A percentile compares a stretch with the other conserved stretches of the same genome.
phyloP scores from a whole-genome alignment of 1,284 basidiomycete species.

The Leccinum subrobustum region DNA sequence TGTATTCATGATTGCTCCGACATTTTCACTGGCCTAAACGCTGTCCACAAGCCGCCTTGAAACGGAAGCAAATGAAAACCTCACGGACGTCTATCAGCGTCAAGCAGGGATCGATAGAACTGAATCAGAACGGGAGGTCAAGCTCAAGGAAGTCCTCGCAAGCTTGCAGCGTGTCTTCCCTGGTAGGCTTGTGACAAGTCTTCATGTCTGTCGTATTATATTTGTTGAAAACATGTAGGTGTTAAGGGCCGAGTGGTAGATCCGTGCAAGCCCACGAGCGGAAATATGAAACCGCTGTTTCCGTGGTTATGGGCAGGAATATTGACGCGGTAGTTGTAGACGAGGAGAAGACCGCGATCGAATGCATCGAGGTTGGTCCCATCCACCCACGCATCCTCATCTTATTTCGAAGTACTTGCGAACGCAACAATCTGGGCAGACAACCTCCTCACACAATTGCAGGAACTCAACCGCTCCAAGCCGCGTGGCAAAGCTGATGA shows the following conservation, averaged over 20 bases:
- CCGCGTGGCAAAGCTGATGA: slow-evolving; percentile 85
- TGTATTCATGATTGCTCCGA: slow-evolving; percentile 26
- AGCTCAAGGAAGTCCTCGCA: slow-evolving; percentile 76
- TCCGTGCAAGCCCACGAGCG: slow-evolving; percentile 89
- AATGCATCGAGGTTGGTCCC: slow-evolving; percentile 84
- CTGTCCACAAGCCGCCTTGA: slow-evolving; percentile 71
- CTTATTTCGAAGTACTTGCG: slow-evolving; percentile 75
- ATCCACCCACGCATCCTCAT: slow-evolving; percentile 1
- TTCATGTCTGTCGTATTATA: background rate
- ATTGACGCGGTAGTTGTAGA: slow-evolving; percentile 96
- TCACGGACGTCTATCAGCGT: slow-evolving; percentile 81
- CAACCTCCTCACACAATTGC: slow-evolving; percentile 73
- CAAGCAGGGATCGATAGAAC: slow-evolving; percentile 86
- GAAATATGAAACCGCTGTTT: slow-evolving; percentile 94
- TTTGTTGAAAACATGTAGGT: slow-evolving; percentile 42
- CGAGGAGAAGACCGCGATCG: slow-evolving; percentile 94
- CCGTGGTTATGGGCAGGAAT: slow-evolving; percentile 92
- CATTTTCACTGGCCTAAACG: background rate
- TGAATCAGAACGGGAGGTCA: slow-evolving; percentile 83
- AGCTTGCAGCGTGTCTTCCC: slow-evolving; percentile 88
- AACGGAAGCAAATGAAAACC: slow-evolving; percentile 88
- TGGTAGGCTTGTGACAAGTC: slow-evolving; percentile 40
- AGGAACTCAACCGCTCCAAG: slow-evolving; percentile 80
- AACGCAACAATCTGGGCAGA: slow-evolving; percentile 90
- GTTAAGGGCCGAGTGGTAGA: slow-evolving; percentile 91